Conservation (phyloP, 2,329 filamentous ascomycete genomes). For the Neonectria sp. region DNA sequence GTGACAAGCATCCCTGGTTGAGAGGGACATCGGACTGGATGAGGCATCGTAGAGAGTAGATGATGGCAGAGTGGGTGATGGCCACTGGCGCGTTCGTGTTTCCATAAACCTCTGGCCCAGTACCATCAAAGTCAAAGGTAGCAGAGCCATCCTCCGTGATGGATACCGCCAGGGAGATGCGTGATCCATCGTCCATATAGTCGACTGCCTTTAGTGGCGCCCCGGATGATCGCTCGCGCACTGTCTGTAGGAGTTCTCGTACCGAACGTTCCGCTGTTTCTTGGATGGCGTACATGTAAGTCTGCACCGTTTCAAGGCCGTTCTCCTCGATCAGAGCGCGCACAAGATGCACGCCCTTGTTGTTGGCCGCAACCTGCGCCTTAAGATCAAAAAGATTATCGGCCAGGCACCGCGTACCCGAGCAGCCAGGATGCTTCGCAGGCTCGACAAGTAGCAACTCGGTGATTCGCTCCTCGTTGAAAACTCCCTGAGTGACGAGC, state of each 20-base stretch:
- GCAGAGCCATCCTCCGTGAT: constrained; percentile 84
- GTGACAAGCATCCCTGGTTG: constrained; percentile 87
- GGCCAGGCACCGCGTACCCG: constrained; percentile 82
- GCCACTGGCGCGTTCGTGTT: constrained; percentile 54
- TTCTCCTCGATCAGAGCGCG: constrained; percentile 81
- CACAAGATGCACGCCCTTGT: constrained; percentile 86
- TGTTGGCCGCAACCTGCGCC: constrained; percentile 89
- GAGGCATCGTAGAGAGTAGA: constrained; percentile 86
- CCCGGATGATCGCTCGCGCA: constrained; percentile 32
- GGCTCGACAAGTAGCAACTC: constrained; percentile 82
- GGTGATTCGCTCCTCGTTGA: constrained; percentile 83
- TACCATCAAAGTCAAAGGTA: constrained; percentile 68
- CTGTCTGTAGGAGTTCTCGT: constrained; percentile 35
- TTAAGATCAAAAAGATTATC: constrained; percentile 92
- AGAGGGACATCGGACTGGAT: constrained; percentile 87
- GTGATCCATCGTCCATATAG: constrained; percentile 90
- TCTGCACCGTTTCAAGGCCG: constrained; percentile 78
- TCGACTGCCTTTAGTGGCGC: constrained; percentile 51
- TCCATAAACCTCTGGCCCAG: constrained; percentile 50
- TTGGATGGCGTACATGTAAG: constrained; percentile 63
- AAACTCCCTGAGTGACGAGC: constrained; percentile 81
- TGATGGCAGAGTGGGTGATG: constrained; percentile 73
- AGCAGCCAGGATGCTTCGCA: constrained; percentile 81
- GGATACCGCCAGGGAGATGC: constrained; percentile 81
- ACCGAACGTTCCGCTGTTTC: constrained; percentile 54